Percentiles rank a stretch among this genome's conserved stretches.
These are phyloP conservation scores for Roridomyces roridus DNA, from an alignment of 768 basidiomycete species.

Conservation along the genomic window DNA sequence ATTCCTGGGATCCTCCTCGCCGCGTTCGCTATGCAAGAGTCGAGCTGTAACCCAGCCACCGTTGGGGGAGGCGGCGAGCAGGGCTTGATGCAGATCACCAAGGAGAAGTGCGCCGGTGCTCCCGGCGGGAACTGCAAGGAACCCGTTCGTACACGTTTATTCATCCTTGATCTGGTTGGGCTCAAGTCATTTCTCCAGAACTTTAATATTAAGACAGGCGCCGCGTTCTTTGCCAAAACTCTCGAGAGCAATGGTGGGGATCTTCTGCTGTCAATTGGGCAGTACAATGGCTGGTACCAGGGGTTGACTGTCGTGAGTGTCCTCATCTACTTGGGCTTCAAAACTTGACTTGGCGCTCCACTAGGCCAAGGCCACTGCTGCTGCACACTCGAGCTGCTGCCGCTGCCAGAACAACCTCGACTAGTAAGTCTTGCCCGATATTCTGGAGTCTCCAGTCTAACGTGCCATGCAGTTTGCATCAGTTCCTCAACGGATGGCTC, in stretches of 20 bases:
- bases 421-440: conserved; percentile 65
- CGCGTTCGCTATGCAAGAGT: conserved; percentile 90
- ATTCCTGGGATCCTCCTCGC: conserved; percentile 82
- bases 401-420: conserved; percentile 85
- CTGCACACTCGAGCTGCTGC: conserved; percentile 60
- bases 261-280: conserved; percentile 63
- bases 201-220: conserved; percentile 75
- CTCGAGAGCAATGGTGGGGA: conserved; percentile 57
- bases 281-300: conserved; percentile 77
- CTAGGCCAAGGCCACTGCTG: conserved; percentile 63
- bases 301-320: conserved; percentile 63
- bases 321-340: not conserved
- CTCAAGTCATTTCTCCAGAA: conserved; percentile 44
- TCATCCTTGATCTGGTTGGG: conserved; percentile 3
- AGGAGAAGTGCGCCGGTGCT: conserved; percentile 74
- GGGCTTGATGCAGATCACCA: conserved; percentile 86
- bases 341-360: conserved; percentile 2
- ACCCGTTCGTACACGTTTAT: conserved; percentile 41
- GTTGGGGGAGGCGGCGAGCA: conserved; percentile 83
- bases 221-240: conserved; percentile 61
- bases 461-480: too few relatives aligned
- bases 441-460: too few relatives aligned
- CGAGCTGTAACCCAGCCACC: conserved; percentile 65
- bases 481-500: conserved; percentile 77
- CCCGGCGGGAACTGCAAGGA: conserved; percentile 54